phyloP scores from a whole-genome alignment of 2,329 filamentous ascomycete species.

The Epichloe uncinata region DNA sequence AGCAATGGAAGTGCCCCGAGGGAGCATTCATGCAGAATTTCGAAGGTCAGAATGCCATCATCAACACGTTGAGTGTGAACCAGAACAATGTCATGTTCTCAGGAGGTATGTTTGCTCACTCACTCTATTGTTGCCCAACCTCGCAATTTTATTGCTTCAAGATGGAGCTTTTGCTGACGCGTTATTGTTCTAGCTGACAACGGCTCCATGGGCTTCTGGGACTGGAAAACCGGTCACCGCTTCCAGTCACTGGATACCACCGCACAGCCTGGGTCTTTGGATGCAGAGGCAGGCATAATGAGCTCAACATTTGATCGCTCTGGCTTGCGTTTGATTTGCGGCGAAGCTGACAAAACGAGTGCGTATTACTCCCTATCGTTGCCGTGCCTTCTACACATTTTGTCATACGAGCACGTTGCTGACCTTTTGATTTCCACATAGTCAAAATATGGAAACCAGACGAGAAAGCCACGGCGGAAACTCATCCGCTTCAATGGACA shows the following conservation, averaged over 20 bases:
- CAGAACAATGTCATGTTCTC: slow-evolving; percentile 93
- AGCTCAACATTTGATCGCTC: slow-evolving; percentile 85
- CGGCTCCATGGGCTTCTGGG: slow-evolving; percentile 94
- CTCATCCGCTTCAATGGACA: slow-evolving; percentile 86
- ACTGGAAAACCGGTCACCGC: slow-evolving; percentile 91
- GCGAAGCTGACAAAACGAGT: slow-evolving; percentile 93
- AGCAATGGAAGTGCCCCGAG: slow-evolving; percentile 98
- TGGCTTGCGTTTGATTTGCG: slow-evolving; percentile 78
- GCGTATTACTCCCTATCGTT: slow-evolving; percentile 16
- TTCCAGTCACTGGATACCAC: slow-evolving; percentile 86
- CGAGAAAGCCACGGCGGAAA: slow-evolving; percentile 78
- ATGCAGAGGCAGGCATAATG: slow-evolving; percentile 92
- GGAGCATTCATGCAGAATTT: slow-evolving; percentile 99
- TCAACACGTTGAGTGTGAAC: slow-evolving; percentile 88
- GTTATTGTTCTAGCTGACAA: slow-evolving; percentile 51
- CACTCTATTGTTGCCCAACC: too few relatives aligned
- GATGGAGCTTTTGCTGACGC: neutral
- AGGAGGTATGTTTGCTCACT: slow-evolving; percentile 39
- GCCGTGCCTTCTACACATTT: too few relatives aligned
- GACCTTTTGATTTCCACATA: slow-evolving; percentile 41
- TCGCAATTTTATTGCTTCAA: too few relatives aligned
- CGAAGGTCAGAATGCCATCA: slow-evolving; percentile 88
- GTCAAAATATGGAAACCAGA: slow-evolving; percentile 97
- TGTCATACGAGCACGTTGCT: slow-evolving; percentile 12
- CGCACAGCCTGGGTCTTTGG: slow-evolving; percentile 84